Base-by-base conservation (phyloP, 495 filamentous ascomycete species). In the Talaromyces thailandensis region DNA sequence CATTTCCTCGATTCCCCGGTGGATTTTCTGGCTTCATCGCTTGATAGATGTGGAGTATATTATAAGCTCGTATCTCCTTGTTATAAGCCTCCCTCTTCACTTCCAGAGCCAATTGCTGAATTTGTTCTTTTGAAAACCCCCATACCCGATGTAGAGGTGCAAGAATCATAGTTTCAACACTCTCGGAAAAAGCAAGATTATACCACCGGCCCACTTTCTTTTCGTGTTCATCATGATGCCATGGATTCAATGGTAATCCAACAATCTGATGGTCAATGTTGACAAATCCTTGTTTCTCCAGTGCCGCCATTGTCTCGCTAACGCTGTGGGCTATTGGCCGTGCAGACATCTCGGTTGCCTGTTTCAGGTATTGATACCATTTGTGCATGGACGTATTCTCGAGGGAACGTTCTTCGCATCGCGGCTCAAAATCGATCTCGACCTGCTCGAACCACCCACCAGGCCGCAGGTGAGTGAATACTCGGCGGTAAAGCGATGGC, bases 381-480 rank as follows among this genome's bases (percentile, higher is more conserved):
- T 82, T 64, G 66, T 73, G 59, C 85, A 75, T 32, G 70, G 73
- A 60, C 74, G 82, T 53, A 79, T 75, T 61, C 68, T 45, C 83
- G 72, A 68, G 85, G 62, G 70, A 83, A n/a, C 83, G 81, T 66
- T 92, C 88, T 61, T 93, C 89, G 63, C 85, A 89, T 26, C 85
- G 88, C n/a, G 90, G 91, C 25, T 82, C 75, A 56, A 89, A 85
- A 70, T 98, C 92, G 32, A 98, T 89, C 69, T 98, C 93, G n/a
- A 96, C 85, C 60, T 96, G 92, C 73, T 98, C 93, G 53, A 96
- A 78, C 73, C 83, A 86, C 11, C 90, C 92, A 4, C 88, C 86
- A 9, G 93, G 91, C 63, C 83, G 87, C n/a, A 96, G 82, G 66
- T 96, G 92, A 45, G 86, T 86, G 67, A 86, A 88, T 21, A 87